Conservation (phyloP, 805 yeast genomes). For the Lachancea mirantina region DNA sequence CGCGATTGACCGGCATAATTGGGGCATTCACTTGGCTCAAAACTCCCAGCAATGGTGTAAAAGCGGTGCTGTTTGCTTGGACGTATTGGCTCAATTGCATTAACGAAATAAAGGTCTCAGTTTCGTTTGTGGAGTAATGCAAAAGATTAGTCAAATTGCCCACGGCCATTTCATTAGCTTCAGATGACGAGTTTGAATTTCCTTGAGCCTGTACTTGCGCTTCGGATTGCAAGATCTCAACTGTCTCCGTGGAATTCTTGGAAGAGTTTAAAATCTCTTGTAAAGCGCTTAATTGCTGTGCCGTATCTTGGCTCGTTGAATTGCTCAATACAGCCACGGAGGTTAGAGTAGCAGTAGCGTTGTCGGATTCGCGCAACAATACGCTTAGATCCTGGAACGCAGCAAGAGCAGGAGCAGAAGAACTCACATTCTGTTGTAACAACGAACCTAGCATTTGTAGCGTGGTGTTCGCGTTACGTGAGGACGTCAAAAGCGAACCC, state of each 20-base stretch:
- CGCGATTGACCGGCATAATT: conserved; percentile 14
- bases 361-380: conserved; percentile 13
- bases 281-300: conserved; percentile 22
- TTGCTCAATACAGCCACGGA: conserved; percentile 18
- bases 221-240: conserved; percentile 16
- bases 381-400: conserved; percentile 18
- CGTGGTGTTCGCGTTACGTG: conserved; percentile 13
- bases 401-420: conserved; percentile 16
- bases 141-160: conserved; percentile 15
- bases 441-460: conserved; percentile 14
- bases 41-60: conserved; percentile 18
- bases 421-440: conserved; percentile 18
- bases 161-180: conserved; percentile 8
- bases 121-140: conserved; percentile 19
- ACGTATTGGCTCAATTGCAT: conserved; percentile 22
- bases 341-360: conserved; percentile 16
- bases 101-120: conserved; percentile 20
- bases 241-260: conserved; percentile 17
- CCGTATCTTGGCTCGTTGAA: conserved; percentile 12
- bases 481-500: conserved; percentile 15
- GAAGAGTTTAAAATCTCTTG: conserved; percentile 17
- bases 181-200: too few relatives aligned
- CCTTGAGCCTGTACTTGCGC: too few relatives aligned
- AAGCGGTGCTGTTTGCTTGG: conserved; percentile 13
- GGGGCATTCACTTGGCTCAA: conserved; percentile 14